These are phyloP conservation scores for Hanseniaspora valbyensis DNA, from an alignment of 805 yeast genomes.

Conservation along the genomic window DNA sequence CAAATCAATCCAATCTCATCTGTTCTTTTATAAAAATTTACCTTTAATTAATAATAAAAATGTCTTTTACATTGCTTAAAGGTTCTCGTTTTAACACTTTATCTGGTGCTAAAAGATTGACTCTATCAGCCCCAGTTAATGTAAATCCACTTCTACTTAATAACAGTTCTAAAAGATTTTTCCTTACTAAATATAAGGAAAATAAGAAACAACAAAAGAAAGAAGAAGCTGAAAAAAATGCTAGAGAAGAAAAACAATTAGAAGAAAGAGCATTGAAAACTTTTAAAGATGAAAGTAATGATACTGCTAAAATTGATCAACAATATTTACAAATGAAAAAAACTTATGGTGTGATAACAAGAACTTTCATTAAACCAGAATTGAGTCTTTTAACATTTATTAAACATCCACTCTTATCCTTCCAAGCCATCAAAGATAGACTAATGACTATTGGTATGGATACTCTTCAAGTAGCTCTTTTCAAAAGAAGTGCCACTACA, in stretches of 20 bases:
- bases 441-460: conserved; percentile 54
- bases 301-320: not conserved
- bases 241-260: not conserved
- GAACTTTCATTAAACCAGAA: conserved; percentile 44
- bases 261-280: not conserved
- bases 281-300: conserved; percentile 1
- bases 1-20: too few relatives aligned
- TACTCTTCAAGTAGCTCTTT: conserved; percentile 54
- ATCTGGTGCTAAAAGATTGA: too few relatives aligned
- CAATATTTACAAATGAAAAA: conserved; percentile 26
- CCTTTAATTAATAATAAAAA: too few relatives aligned
- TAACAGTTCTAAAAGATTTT: not conserved
- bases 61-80: too few relatives aligned
- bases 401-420: conserved; percentile 33
- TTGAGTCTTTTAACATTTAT: conserved; percentile 36
- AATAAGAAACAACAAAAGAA: not conserved
- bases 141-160: not conserved
- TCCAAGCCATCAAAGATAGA: conserved; percentile 46
- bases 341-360: conserved; percentile 32
- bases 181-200: not conserved
- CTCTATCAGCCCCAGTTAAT: too few relatives aligned
- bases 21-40: too few relatives aligned
- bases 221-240: not conserved
- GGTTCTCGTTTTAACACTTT: too few relatives aligned
- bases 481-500: conserved; percentile 55